phyloP scores from a whole-genome alignment of 2,329 filamentous ascomycete species.

The Fusarium chuoi region DNA sequence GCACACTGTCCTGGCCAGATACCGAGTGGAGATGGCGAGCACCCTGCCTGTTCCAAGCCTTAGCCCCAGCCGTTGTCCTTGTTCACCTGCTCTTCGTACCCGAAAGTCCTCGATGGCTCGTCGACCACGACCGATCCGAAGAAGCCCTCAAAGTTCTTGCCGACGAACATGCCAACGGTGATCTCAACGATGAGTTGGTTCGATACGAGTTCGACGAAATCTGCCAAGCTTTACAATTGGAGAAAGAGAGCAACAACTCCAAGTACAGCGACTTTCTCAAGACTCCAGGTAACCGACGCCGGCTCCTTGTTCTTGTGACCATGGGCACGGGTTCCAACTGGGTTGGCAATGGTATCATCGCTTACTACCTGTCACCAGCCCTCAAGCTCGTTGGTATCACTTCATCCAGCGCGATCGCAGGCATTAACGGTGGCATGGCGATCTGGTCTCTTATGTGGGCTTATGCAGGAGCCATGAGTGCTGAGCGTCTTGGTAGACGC shows the following conservation, averaged over 20 bases:
- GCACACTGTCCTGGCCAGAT: constrained; percentile 1
- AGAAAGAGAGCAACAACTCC: constrained; percentile 60
- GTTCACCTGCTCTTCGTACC: constrained; percentile 49
- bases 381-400: constrained; percentile 41
- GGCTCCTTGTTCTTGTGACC: constrained; percentile 67
- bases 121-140: constrained; percentile 47
- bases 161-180: constrained; percentile 71
- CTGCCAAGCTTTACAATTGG: constrained; percentile 66
- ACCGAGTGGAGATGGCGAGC: constrained; percentile 33
- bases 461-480: constrained; percentile 20
- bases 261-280: constrained; percentile 68
- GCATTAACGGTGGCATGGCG: constrained; percentile 35
- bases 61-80: constrained; percentile 26
- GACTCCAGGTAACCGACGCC: constrained; percentile 71
- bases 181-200: constrained; percentile 65
- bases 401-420: background rate
- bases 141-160: constrained; percentile 63
- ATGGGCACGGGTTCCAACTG: constrained; percentile 74
- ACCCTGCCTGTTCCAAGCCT: constrained; percentile 29
- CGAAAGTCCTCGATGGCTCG: constrained; percentile 52
- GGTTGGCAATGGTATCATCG: constrained; percentile 71
- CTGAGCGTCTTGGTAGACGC: constrained; percentile 19
- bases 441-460: constrained; percentile 31
- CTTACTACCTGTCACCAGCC: constrained; percentile 70
- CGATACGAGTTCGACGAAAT: constrained; percentile 74